These are phyloP conservation scores for Coemansia sp. DNA, from an alignment of 192 early-diverging fungal genomes.

Conservation along the genomic window DNA sequence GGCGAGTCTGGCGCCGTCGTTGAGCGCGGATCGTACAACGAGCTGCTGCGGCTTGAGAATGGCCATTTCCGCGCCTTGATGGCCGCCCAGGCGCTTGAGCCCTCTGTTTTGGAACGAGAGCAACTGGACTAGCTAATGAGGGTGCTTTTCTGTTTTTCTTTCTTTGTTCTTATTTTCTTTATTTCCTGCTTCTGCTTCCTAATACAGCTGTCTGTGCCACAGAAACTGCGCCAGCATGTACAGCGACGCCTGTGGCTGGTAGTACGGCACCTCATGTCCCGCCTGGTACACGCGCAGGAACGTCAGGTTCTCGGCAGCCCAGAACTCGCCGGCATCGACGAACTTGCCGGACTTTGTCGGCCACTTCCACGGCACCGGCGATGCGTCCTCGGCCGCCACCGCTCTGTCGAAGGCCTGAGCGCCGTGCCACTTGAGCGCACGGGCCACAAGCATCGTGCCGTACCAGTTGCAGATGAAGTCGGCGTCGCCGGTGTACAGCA, in stretches of 20 bases:
- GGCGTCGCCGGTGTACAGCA: conserved; percentile 80
- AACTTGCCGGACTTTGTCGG: conserved; percentile 27
- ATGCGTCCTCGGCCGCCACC: not conserved
- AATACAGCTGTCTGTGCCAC: conserved; percentile 19
- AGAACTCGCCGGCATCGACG: conserved; percentile 60
- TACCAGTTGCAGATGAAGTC: conserved; percentile 82
- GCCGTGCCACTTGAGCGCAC: conserved; percentile 58
- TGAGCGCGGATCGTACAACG: conserved; percentile 69
- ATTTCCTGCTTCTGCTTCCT: not conserved
- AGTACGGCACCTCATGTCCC: conserved; percentile 90
- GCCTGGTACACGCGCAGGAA: conserved; percentile 85
- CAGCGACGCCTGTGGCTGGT: conserved; percentile 79
- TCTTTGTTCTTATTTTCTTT: not conserved
- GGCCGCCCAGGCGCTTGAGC: conserved; percentile 48
- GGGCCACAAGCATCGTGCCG: conserved; percentile 36
- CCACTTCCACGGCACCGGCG: conserved; percentile 31
- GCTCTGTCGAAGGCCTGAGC: conserved; percentile 21
- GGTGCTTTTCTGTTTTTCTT: no score
- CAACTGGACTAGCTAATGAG: no score
- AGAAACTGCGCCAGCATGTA: conserved; percentile 90
- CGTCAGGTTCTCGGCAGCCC: conserved; percentile 66
- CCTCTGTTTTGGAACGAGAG: conserved; percentile 2
- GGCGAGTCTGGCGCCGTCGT: conserved; percentile 61
- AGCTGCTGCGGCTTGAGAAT: conserved; percentile 58
- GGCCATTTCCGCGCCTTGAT: conserved; percentile 58